Base-by-base conservation (phyloP, 352 stramenopile species). In the Globisporangium recalcitrans region DNA sequence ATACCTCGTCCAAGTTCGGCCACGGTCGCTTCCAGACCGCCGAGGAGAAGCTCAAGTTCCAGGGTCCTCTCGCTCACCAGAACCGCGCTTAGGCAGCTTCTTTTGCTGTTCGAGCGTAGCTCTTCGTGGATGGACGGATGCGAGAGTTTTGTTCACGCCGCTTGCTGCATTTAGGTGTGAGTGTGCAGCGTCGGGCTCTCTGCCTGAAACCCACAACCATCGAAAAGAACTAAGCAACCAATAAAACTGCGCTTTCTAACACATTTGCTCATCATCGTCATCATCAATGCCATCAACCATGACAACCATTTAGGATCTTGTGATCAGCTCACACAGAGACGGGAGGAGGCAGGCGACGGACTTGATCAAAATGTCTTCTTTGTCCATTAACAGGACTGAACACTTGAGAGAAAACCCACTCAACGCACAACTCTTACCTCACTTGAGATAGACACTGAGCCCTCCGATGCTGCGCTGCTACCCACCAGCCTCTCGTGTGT, bases 21-120 rank as follows among this genome's bases (percentile, higher is more conserved):
- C 98, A 99, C 84, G 98, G 98, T 85, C 95, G 98, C 62, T 99
- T 99, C 97, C 98, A 99, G 86, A 99, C 98, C 52, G 78, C 78
- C 24, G 97, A 99, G 67, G 98, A 99, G 83, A 99, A 99, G 93
- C 89, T 90, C 74, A 99, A 99, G 84, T 99, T 98, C 90, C 76
- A 99, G 59, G 97, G 97, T 65, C 96, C 97, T 67, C 81, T 99
- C 64, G 97, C 96, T 64, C 83, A 83, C 63, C 87, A 94, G 74
- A 93, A 96, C 80, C 87, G 87, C 63, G 82, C 77, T 78, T 96
- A 93, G 86, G 70, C 71, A 58, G 63, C 44, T 63, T 64, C 2
- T 32, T n/a, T 0, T 36, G n/a, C 60, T 36, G n/a, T 68, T 67
- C 67, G 44, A 60, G 42, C 31, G 31, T 32, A 47, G 52, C 57